These are phyloP conservation scores for Cryoendolithus antarcticus DNA, from an alignment of 2,329 filamentous ascomycete genomes.

Conservation along the genomic window DNA sequence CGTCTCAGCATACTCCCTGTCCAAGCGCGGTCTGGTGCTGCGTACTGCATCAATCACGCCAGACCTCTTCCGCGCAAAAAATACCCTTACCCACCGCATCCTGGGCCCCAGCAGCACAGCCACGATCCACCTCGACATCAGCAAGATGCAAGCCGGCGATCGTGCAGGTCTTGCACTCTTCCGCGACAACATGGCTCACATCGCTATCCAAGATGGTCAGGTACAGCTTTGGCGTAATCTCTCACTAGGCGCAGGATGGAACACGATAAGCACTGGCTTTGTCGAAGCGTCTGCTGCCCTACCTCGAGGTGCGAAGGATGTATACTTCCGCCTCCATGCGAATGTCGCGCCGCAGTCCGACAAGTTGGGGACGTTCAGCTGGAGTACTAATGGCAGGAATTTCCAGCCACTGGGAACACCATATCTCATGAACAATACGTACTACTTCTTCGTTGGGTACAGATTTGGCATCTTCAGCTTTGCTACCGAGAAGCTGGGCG, in stretches of 20 bases:
- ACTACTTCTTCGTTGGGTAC: conserved; percentile 29
- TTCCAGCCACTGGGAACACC: conserved; percentile 22
- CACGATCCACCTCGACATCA: conserved; percentile 40
- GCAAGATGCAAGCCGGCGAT: conserved; percentile 40
- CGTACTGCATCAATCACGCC: conserved; percentile 39
- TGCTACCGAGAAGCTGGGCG: conserved; percentile 24
- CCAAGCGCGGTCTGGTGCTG: conserved; percentile 33
- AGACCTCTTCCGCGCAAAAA: conserved; percentile 34
- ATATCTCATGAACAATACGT: conserved; percentile 24
- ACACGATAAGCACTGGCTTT: conserved; percentile 21
- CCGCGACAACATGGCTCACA: conserved; percentile 41
- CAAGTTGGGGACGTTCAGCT: conserved; percentile 23
- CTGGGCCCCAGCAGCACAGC: conserved; percentile 30
- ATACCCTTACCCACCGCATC: conserved; percentile 32
- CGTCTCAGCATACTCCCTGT: conserved; percentile 31
- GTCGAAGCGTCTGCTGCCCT: conserved; percentile 15
- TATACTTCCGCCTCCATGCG: conserved; percentile 24
- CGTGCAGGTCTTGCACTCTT: conserved; percentile 41
- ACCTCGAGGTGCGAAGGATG: conserved; percentile 10
- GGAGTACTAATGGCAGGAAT: conserved; percentile 24
- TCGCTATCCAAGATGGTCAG: conserved; percentile 35
- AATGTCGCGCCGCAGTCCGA: conserved; percentile 25
- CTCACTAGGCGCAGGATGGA: conserved; percentile 21
- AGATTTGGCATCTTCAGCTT: conserved; percentile 28
- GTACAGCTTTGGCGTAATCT: conserved; percentile 28